Percentiles rank a stretch among this genome's conserved stretches.
These are phyloP conservation scores for Nicotiana paniculata DNA, from an alignment of 257 asterid genomes.

Conservation along the genomic window DNA sequence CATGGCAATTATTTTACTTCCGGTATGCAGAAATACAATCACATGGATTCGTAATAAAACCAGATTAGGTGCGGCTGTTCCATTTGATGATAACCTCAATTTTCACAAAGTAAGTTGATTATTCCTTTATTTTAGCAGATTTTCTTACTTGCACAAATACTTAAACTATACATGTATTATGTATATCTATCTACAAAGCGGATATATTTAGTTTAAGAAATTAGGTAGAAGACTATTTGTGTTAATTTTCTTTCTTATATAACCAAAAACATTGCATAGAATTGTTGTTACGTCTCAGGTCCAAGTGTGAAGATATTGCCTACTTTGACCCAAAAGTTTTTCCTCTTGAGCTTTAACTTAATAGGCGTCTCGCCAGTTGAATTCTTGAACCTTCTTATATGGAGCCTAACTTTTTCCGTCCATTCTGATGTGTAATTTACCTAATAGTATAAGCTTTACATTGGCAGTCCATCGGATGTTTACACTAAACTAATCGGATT, in stretches of 20 bases:
- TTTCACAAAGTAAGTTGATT: slow-evolving; percentile 58
- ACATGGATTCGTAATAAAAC: slow-evolving; percentile 94
- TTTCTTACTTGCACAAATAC: neutral
- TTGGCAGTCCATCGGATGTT: neutral
- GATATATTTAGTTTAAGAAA: no score
- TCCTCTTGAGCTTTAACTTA: neutral
- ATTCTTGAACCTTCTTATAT: no score
- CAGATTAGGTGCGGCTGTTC: slow-evolving; percentile 50
- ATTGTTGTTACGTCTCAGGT: neutral
- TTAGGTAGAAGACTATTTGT: no score
- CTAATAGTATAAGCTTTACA: neutral
- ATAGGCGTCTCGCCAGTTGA: neutral
- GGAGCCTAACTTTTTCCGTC: neutral
- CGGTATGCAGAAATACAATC: slow-evolving; percentile 85
- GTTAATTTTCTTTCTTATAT: neutral
- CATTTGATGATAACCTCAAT: slow-evolving; percentile 80
- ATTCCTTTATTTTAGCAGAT: neutral
- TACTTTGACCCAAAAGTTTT: neutral
- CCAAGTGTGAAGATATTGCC: no score
- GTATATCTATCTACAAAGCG: no score
- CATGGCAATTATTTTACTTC: slow-evolving; percentile 81
- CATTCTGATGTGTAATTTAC: neutral
- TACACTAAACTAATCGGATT: neutral
- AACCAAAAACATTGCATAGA: neutral
- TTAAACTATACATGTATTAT: no score